Percentiles rank a stretch among this genome's conserved stretches.
Evolutionary conservation across 2,329 filamentous ascomycete genomes (phyloP).

Genomic region (Claviceps purpurea): DNA sequence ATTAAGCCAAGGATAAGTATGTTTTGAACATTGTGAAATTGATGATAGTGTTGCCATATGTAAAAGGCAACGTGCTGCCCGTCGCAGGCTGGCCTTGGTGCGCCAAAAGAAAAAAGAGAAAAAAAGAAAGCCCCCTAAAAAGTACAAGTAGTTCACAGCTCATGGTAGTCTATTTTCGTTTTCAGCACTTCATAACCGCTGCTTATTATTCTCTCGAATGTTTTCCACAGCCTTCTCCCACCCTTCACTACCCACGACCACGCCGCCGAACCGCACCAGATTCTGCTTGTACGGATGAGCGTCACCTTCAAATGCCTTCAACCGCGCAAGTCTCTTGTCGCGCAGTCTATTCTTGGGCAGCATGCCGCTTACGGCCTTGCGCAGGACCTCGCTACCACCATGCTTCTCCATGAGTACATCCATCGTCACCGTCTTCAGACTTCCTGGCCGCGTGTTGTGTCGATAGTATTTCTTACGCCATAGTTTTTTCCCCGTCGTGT

Average conservation of each 20-base stretch:
- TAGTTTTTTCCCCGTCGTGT: constrained; percentile 83
- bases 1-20: background rate
- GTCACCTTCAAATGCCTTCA: constrained; percentile 94
- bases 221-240: constrained; percentile 39
- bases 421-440: constrained; percentile 81
- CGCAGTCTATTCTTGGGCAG: constrained; percentile 89
- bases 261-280: constrained; percentile 57
- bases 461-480: constrained; percentile 93
- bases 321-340: constrained; percentile 70
- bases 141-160: background rate
- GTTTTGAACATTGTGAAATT: background rate
- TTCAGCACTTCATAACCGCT: constrained; percentile 31
- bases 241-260: constrained; percentile 37
- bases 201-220: constrained; percentile 34
- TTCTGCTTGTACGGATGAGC: constrained; percentile 88
- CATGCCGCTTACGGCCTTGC: constrained; percentile 92
- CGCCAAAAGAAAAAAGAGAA: background rate
- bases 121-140: background rate
- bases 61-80: too few species aligned
- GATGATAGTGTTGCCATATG: background rate
- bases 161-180: background rate
- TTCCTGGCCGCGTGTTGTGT: constrained; percentile 82
- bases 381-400: constrained; percentile 81
- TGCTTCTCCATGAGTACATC: constrained; percentile 88
- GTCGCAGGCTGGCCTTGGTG: background rate